Percentiles rank a stretch among this genome's conserved stretches.
phyloP scores from a whole-genome alignment of 1,139 yeast species.

The Hyphopichia burtonii region DNA sequence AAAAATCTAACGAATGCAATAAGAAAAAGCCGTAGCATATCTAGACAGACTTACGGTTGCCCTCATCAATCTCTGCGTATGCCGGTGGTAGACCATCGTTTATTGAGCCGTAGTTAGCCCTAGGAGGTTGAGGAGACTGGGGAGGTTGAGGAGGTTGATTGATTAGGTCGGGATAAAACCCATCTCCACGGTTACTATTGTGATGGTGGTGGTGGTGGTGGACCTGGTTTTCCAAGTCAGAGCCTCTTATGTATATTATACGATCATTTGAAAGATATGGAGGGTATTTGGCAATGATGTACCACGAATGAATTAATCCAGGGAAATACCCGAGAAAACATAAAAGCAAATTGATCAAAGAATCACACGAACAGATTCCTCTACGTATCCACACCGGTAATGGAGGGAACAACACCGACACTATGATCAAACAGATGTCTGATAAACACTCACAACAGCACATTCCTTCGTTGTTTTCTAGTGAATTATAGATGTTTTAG shows the following conservation, averaged over 20 bases:
- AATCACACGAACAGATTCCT: slow-evolving; percentile 63
- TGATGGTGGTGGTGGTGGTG: slow-evolving; percentile 18
- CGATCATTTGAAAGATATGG: slow-evolving; percentile 16
- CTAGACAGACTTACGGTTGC: neutral
- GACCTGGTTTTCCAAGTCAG: slow-evolving; percentile 31
- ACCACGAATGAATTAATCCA: slow-evolving; percentile 68
- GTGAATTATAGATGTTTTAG: neutral
- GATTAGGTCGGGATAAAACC: slow-evolving; percentile 8
- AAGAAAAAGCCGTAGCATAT: too few relatives aligned
- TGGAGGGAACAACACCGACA: slow-evolving; percentile 69
- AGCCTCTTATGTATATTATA: slow-evolving; percentile 10
- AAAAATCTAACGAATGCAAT: too few relatives aligned
- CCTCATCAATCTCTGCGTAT: slow-evolving; percentile 32
- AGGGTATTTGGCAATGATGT: slow-evolving; percentile 54
- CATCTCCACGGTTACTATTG: slow-evolving; percentile 13
- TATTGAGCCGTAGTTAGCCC: slow-evolving; percentile 11
- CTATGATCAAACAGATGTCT: slow-evolving; percentile 55
- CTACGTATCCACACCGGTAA: slow-evolving; percentile 69
- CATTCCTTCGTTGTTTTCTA: neutral
- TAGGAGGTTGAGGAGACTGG: neutral
- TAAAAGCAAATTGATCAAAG: slow-evolving; percentile 57
- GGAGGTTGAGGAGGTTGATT: slow-evolving; percentile 1
- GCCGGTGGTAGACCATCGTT: slow-evolving; percentile 31
- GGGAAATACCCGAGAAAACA: slow-evolving; percentile 65
- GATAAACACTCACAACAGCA: slow-evolving; percentile 29